Evolutionary conservation across 352 stramenopile genomes (phyloP), one percentile per base, ranked within the genome.

Genomic region (Blastocystis hominis): DNA sequence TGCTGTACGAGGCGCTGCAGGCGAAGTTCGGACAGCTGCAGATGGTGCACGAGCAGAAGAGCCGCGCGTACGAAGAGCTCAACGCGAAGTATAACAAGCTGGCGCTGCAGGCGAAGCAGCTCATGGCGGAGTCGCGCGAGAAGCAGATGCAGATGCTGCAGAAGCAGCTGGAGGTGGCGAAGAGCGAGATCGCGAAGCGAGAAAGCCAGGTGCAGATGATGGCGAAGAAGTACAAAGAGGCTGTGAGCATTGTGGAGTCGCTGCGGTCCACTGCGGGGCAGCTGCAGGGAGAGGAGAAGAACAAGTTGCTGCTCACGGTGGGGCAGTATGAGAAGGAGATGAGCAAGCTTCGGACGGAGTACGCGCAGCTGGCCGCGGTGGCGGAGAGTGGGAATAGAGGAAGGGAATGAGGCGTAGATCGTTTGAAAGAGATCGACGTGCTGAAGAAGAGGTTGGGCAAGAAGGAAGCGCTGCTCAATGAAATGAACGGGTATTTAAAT

Each of bases 401-500:
- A 40, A 7, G 44, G 20, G 46, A 17, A n/a, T 80, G 42, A 63
- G 17, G 30, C 38, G 44, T 62, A 80, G 70, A 64, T n/a, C 17
- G 36, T 36, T 44, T 40, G 30, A 54, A 15, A 15, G 46, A 64
- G 46, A 34, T 80, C 24, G 36, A 63, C 17, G 20, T 5, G 30
- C 42, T 80, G 9, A 47, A 80, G 53, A 80, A 64, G 46, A 62
- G 53, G 36, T n/a, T 80, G 50, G 30, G 1, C 6, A 80, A 62
- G 70, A 64, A 80, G 42, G 70, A 80, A 3, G 50, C 44, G 24
- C 55, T 84, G 30, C 53, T 68, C 15, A 1, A 69, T 20, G 50
- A 69, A 47, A 50, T 84, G 46, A 84, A 84, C 56, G 50, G 20
- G 44, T 84, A 84, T 84, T 44, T 84, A 53, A 84, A 84, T 47